These are phyloP conservation scores for Penicillium soppii DNA, from an alignment of 495 filamentous ascomycete genomes.

Conservation along the genomic window DNA sequence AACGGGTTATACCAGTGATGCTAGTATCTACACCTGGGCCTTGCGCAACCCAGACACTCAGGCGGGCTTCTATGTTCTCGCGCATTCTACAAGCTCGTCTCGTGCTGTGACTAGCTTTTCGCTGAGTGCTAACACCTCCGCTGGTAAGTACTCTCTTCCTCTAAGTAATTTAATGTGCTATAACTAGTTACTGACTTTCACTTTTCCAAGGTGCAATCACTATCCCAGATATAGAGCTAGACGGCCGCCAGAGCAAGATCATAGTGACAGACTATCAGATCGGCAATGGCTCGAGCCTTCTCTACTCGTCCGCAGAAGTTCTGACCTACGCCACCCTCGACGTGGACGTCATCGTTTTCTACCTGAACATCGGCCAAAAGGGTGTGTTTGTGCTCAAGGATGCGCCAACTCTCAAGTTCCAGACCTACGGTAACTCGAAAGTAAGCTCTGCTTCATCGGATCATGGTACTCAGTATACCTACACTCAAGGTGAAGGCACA, in stretches of 20 bases:
- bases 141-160: constrained; percentile 36
- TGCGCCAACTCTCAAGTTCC: constrained; percentile 35
- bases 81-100: constrained; percentile 57
- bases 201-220: constrained; percentile 36
- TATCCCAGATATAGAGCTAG: constrained; percentile 62
- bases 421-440: constrained; percentile 42
- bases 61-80: constrained; percentile 60
- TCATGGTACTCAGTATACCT: constrained; percentile 46
- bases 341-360: constrained; percentile 51
- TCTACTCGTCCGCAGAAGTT: constrained; percentile 71
- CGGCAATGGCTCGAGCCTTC: constrained; percentile 46
- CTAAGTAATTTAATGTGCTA: not conserved
- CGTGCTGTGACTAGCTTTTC: constrained; percentile 53
- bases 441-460: constrained; percentile 42
- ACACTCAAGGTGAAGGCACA: constrained; percentile 30
- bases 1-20: constrained; percentile 48
- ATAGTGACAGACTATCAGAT: constrained; percentile 70
- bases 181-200: not conserved
- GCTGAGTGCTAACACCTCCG: constrained; percentile 55
- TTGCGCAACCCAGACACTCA: constrained; percentile 54
- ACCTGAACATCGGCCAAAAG: constrained; percentile 62
- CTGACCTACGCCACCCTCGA: constrained; percentile 55
- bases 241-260: constrained; percentile 70
- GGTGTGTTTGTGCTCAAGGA: constrained; percentile 56
- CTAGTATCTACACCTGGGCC: constrained; percentile 49